phyloP scores from a whole-genome alignment of 228 moss, liverwort and hornwort genomes.

The Sphagnum magellanicum region DNA sequence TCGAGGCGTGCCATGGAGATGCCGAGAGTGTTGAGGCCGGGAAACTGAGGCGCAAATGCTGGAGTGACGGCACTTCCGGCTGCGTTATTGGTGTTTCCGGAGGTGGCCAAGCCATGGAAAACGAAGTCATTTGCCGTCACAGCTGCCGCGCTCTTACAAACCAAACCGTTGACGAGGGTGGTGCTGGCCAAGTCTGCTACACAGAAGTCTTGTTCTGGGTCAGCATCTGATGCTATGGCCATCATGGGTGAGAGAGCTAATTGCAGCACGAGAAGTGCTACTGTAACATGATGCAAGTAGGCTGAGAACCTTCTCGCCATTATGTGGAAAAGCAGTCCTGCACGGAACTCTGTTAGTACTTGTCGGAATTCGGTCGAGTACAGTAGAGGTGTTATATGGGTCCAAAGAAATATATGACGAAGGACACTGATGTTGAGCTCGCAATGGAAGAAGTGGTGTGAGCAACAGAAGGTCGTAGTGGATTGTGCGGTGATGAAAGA shows the following conservation, averaged over 20 bases:
- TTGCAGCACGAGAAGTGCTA: no score
- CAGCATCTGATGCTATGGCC: conserved; percentile 6
- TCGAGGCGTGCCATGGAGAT: neutral
- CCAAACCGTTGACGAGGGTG: neutral
- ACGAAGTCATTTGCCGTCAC: conserved; percentile 11
- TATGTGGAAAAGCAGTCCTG: no score
- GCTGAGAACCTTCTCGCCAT: no score
- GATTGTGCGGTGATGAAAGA: no score
- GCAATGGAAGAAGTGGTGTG: no score
- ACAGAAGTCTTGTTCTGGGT: conserved; percentile 9
- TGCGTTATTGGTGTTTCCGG: neutral
- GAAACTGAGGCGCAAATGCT: neutral
- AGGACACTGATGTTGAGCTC: no score
- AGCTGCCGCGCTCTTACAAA: conserved; percentile 3
- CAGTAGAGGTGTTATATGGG: no score
- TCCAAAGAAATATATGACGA: no score
- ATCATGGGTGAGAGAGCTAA: neutral
- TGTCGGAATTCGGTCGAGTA: no score
- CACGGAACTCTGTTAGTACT: no score
- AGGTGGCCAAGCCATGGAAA: conserved; percentile 5
- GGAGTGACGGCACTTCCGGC: neutral
- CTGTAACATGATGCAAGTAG: no score
- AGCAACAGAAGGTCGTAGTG: no score
- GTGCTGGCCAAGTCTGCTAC: neutral
- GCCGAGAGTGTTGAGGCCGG: conserved; percentile 13